Evolutionary conservation across 441 rosid genomes (phyloP).

Genomic region (Arabidopsis lyrata): DNA sequence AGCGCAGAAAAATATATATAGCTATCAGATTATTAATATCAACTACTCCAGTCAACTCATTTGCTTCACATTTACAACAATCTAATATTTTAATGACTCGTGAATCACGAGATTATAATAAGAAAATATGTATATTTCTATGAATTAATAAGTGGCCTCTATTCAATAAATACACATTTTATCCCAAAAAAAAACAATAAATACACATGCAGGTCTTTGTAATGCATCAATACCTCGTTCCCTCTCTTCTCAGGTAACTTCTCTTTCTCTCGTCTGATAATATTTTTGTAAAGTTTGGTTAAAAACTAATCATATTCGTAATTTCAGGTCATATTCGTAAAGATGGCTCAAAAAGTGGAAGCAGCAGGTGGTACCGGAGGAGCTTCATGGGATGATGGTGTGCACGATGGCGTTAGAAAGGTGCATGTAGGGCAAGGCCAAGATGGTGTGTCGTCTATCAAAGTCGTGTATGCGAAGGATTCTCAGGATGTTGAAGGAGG

Average conservation of each 20-base stretch:
- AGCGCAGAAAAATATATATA: not conserved
- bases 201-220: not conserved
- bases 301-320: not conserved
- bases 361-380: conserved; percentile 30
- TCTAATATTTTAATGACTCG: not conserved
- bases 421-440: conserved; percentile 23
- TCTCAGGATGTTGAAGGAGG: not conserved
- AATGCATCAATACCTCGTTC: not conserved
- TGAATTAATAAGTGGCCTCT: not conserved
- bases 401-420: conserved; percentile 12
- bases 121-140: not conserved
- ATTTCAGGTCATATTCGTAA: not conserved
- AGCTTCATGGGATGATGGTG: conserved; percentile 27
- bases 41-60: not conserved
- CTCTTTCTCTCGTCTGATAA: not conserved
- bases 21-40: conserved; percentile 5
- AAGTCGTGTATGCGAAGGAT: conserved; percentile 15
- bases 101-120: conserved; percentile 17
- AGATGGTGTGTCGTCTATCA: conserved; percentile 11
- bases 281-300: not conserved
- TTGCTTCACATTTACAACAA: not conserved
- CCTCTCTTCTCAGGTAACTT: not conserved
- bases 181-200: not conserved
- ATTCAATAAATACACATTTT: not conserved
- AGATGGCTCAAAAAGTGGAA: conserved; percentile 38